phyloP scores from a whole-genome alignment of 345 rosid genomes.

The Acer campestre region DNA sequence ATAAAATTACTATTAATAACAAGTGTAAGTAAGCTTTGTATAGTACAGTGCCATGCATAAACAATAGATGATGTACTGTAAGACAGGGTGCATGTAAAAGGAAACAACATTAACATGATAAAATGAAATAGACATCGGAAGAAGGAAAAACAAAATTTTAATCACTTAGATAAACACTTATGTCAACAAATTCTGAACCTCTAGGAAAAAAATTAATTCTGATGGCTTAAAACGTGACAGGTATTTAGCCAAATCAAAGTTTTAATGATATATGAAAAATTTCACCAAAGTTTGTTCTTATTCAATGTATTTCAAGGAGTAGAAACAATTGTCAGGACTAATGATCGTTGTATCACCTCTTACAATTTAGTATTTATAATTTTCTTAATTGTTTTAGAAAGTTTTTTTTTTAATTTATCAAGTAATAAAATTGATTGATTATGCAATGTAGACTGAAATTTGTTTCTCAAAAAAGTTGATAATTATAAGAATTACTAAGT shows the following conservation, averaged over 20 bases:
- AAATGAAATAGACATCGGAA: not conserved
- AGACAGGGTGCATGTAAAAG: not conserved
- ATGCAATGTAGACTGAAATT: no score
- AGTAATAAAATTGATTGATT: not conserved
- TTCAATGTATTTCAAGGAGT: no score
- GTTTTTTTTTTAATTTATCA: not conserved
- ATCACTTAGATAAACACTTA: not conserved
- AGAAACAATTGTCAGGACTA: no score
- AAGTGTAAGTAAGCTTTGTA: not conserved
- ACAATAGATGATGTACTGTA: not conserved
- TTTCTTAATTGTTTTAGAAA: not conserved
- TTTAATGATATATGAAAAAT: no score
- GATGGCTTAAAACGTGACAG: not conserved
- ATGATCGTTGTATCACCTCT: no score
- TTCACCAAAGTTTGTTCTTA: no score
- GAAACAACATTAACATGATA: not conserved
- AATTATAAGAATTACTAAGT: no score
- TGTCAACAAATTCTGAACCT: not conserved
- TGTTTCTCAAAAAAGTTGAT: no score
- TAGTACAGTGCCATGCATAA: not conserved
- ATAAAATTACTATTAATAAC: not conserved
- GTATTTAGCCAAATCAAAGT: not conserved
- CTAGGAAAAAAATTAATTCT: not conserved
- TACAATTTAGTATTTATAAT: not conserved
- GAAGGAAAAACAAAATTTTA: not conserved